Percentiles rank a stretch among this genome's conserved stretches.
Evolutionary conservation across 1,139 yeast species (phyloP).

Genomic region (Pneumocystis oryctolagi): DNA sequence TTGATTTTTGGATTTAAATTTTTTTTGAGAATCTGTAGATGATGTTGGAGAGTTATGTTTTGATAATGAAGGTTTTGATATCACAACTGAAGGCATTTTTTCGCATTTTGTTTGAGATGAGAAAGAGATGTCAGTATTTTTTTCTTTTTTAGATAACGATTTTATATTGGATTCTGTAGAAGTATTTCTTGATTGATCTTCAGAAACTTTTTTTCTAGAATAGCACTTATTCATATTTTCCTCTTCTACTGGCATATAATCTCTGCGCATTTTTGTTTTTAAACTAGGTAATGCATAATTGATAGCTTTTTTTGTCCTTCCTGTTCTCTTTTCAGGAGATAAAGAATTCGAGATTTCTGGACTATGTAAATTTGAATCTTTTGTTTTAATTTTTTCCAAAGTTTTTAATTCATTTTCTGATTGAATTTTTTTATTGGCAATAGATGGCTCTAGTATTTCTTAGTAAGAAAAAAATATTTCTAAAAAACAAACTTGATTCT

Average conservation of each 20-base stretch:
- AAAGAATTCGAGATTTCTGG: background rate
- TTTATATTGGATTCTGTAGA: background rate
- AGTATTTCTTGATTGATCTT: background rate
- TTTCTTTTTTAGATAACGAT: background rate
- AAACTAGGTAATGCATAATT: conserved; percentile 58
- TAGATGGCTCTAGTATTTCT: background rate
- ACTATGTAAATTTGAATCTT: background rate
- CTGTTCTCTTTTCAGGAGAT: conserved; percentile 12
- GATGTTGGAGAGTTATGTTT: background rate
- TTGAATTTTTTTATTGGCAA: background rate
- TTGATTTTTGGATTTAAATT: background rate
- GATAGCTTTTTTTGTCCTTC: conserved; percentile 38
- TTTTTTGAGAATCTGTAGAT: background rate
- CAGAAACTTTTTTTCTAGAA: background rate
- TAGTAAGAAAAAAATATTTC: background rate
- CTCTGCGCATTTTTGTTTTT: conserved; percentile 56
- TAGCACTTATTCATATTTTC: background rate
- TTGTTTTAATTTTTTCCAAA: background rate
- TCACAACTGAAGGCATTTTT: conserved; percentile 2
- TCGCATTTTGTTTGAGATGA: background rate
- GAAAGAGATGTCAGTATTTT: background rate
- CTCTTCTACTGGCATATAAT: conserved; percentile 18
- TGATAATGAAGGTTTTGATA: background rate
- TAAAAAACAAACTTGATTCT: background rate
- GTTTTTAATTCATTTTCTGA: background rate